phyloP scores from a whole-genome alignment of 768 basidiomycete genomes.

The Amanita pallidorosea region DNA sequence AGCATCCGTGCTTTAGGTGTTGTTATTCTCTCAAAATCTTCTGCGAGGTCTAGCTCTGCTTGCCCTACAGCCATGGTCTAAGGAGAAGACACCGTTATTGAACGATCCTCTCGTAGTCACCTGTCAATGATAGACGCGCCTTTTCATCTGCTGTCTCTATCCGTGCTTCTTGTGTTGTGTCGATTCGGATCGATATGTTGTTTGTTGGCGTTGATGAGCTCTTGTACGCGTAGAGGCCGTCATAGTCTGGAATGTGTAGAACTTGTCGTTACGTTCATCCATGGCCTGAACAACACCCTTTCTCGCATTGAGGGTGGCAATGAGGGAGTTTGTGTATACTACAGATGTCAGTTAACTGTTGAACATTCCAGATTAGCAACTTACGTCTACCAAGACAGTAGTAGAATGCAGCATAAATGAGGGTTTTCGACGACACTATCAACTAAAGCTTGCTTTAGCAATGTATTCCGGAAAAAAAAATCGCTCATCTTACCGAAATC shows the following conservation, averaged over 20 bases:
- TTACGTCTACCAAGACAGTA: constrained; percentile 48
- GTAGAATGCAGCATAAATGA: constrained; percentile 50
- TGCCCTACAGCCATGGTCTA: background rate
- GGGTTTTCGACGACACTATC: constrained; percentile 30
- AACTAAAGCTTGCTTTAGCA: constrained; percentile 23
- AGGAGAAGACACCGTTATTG: background rate
- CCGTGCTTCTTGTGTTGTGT: constrained; percentile 34
- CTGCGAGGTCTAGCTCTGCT: background rate
- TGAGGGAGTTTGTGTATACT: constrained; percentile 52
- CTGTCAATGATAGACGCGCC: background rate
- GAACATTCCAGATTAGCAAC: constrained; percentile 10
- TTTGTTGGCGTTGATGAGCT: constrained; percentile 15
- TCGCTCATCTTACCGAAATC: constrained; percentile 26
- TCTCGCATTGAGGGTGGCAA: constrained; percentile 48
- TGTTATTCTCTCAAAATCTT: background rate
- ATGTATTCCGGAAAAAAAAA: constrained; percentile 1
- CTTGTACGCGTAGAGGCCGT: constrained; percentile 12
- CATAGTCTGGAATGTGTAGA: constrained; percentile 26
- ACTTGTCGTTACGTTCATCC: constrained; percentile 24
- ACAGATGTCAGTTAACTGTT: background rate
- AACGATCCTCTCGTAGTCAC: background rate
- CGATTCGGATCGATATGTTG: constrained; percentile 44
- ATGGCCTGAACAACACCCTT: constrained; percentile 30
- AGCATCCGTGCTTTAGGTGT: background rate
- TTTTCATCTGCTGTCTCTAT: background rate